These are phyloP conservation scores for Pholiota conissans DNA, from an alignment of 768 basidiomycete genomes.

Conservation along the genomic window DNA sequence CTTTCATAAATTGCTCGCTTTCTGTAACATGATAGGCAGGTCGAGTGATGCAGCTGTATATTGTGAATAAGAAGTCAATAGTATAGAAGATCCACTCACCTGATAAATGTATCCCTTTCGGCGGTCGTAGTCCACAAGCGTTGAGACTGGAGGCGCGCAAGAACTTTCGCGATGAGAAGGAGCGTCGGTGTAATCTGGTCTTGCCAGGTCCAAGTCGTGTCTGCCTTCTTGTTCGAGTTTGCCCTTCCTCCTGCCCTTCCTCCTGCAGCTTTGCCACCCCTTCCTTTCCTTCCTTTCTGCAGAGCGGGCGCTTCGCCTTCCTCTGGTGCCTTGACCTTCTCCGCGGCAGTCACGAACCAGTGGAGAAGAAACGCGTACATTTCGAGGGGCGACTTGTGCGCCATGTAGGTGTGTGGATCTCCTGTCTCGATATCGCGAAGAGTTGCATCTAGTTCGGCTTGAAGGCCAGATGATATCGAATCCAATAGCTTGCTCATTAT, in stretches of 20 bases:
- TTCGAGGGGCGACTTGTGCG: slow-evolving; percentile 79
- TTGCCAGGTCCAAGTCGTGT: slow-evolving; percentile 72
- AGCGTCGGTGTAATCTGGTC: slow-evolving; percentile 75
- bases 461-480: slow-evolving; percentile 76
- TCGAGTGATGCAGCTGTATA: slow-evolving; percentile 77
- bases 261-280: slow-evolving; percentile 54
- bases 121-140: slow-evolving; percentile 89
- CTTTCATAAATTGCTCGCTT: slow-evolving; percentile 88
- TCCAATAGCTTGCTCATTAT: slow-evolving; percentile 88
- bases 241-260: slow-evolving; percentile 31
- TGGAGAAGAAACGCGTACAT: slow-evolving; percentile 90
- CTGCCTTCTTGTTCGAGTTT: slow-evolving; percentile 39
- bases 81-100: slow-evolving; percentile 45
- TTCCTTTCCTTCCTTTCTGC: slow-evolving; percentile 51
- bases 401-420: slow-evolving; percentile 55
- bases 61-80: background rate
- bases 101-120: slow-evolving; percentile 85
- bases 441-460: slow-evolving; percentile 71
- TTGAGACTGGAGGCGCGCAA: slow-evolving; percentile 60
- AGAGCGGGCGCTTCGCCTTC: slow-evolving; percentile 45
- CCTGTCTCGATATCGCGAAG: slow-evolving; percentile 69
- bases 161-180: slow-evolving; percentile 67
- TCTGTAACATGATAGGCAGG: slow-evolving; percentile 88
- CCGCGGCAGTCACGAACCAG: slow-evolving; percentile 85
- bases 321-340: slow-evolving; percentile 65